Conservation (phyloP, 371 early-diverging fungal genomes). For the Apophysomyces trapeziformis region DNA sequence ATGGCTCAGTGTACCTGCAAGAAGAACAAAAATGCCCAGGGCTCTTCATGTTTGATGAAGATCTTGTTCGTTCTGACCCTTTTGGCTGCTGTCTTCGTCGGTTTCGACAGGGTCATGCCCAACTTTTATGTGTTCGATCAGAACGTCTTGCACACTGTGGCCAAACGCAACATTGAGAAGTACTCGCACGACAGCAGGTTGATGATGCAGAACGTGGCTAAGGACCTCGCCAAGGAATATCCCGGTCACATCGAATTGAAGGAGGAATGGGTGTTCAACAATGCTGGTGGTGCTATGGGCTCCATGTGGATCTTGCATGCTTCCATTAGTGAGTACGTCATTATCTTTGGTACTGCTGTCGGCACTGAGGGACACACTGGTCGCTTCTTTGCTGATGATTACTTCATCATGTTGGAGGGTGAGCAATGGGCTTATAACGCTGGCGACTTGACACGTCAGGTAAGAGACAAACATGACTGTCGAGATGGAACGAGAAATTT, state of each 20-base stretch:
- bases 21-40: background rate
- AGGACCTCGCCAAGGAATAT: conserved; percentile 43
- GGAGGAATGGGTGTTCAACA: conserved; percentile 61
- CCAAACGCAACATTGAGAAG: conserved; percentile 47
- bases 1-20: conserved; percentile 11
- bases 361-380: conserved; percentile 65
- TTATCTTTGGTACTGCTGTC: conserved; percentile 60
- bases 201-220: conserved; percentile 41
- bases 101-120: conserved; percentile 45
- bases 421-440: conserved; percentile 60
- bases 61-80: conserved; percentile 31
- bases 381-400: conserved; percentile 56
- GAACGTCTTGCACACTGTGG: conserved; percentile 44
- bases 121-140: conserved; percentile 52
- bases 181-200: conserved; percentile 38
- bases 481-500: background rate
- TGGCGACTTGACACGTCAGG: conserved; percentile 44
- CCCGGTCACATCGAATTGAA: conserved; percentile 50
- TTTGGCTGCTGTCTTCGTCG: conserved; percentile 34
- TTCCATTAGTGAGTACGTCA: conserved; percentile 58
- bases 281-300: conserved; percentile 66
- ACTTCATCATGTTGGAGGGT: conserved; percentile 61
- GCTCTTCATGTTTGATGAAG: conserved; percentile 24
- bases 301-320: conserved; percentile 59
- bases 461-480: conserved; percentile 12